Percentiles rank a stretch among this genome's conserved stretches.
These are phyloP conservation scores for Fusarium nygamai DNA, from an alignment of 2,329 filamentous ascomycete genomes.

Conservation along the genomic window DNA sequence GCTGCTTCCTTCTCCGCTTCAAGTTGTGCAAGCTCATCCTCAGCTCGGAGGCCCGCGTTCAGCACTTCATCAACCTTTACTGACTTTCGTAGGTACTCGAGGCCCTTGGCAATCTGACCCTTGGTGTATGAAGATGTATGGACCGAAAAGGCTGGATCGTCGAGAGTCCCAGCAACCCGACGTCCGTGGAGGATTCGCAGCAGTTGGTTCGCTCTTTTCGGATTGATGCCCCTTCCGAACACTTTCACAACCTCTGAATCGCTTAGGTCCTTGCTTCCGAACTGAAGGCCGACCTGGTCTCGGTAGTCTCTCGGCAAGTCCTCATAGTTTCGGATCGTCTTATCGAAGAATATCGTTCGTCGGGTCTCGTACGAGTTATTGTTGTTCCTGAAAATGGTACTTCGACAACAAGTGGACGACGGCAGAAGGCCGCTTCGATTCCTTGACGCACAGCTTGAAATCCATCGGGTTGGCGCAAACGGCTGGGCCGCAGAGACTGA, in stretches of 20 bases:
- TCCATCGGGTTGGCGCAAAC: constrained; percentile 38
- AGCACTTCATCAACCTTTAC: constrained; percentile 68
- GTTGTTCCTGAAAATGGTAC: constrained; percentile 13
- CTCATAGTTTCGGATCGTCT: constrained; percentile 62
- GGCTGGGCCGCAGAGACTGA: constrained; percentile 25
- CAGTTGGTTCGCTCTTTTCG: constrained; percentile 60
- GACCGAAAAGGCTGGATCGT: constrained; percentile 62
- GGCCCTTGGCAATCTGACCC: constrained; percentile 56
- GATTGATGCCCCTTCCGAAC: constrained; percentile 61
- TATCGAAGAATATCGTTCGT: constrained; percentile 49
- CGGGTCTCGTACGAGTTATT: constrained; percentile 36
- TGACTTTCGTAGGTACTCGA: constrained; percentile 65
- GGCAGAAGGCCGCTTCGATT: constrained; percentile 8
- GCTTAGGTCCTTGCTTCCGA: constrained; percentile 60
- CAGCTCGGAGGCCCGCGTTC: constrained; percentile 69
- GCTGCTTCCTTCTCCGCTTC: constrained; percentile 52
- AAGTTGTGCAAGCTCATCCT: constrained; percentile 68
- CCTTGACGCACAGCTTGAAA: constrained; percentile 27
- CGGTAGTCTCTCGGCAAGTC: constrained; percentile 67
- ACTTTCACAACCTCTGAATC: constrained; percentile 57
- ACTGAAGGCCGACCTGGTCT: constrained; percentile 65
- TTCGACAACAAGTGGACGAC: constrained; percentile 17
- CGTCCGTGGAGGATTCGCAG: constrained; percentile 70
- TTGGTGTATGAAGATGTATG: constrained; percentile 59
- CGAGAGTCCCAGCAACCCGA: constrained; percentile 70